Evolutionary conservation across 2,329 filamentous ascomycete genomes (phyloP).

Genomic region (Penicillium sp.): DNA sequence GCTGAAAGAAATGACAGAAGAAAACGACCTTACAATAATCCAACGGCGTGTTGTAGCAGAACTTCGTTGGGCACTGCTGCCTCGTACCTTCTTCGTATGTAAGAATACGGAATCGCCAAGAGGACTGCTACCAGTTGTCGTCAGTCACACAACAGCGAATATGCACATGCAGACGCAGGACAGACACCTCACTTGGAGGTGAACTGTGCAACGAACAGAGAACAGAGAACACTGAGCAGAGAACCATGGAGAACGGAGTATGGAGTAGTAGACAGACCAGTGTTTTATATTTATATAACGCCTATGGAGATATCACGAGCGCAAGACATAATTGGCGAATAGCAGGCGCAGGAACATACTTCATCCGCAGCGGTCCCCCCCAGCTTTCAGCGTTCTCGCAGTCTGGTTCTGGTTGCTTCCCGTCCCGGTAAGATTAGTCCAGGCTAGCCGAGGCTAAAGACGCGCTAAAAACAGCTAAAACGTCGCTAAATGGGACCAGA

Average conservation of each 20-base stretch:
- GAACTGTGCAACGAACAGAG: no score
- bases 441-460: not conserved
- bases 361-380: not conserved
- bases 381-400: not conserved
- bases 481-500: constrained; percentile 2
- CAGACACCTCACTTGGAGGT: no score
- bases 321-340: not conserved
- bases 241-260: no score
- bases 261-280: no score
- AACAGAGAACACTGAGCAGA: no score
- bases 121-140: not conserved
- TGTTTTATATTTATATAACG: not conserved
- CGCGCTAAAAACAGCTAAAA: not conserved
- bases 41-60: no score
- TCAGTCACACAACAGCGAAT: no score
- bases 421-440: not conserved
- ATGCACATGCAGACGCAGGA: no score
- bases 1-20: no score
- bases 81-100: no score
- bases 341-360: not conserved
- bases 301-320: not conserved
- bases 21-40: no score
- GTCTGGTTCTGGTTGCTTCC: not conserved
- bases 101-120: not conserved
- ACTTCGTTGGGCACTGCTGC: not conserved